Conservation (phyloP, 2,329 filamentous ascomycete species). For the Pestalotiopsis fici region DNA sequence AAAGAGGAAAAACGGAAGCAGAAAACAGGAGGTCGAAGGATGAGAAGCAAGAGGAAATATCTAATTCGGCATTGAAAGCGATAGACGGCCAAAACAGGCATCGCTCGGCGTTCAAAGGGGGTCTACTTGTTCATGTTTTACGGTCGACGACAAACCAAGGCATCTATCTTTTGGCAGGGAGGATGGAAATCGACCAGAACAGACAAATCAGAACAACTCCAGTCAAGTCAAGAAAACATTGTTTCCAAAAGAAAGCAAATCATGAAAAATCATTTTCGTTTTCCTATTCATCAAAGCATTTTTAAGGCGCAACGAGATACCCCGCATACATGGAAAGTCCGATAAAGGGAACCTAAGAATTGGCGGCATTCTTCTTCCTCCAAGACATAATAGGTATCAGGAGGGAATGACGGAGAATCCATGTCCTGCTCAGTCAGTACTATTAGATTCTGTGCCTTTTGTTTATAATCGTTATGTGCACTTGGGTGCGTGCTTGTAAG, state of each 20-base stretch:
- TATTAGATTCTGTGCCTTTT: too few species aligned
- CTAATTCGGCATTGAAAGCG: not conserved
- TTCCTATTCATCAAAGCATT: not conserved
- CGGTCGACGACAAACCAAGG: not conserved
- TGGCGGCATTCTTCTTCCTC: too few species aligned
- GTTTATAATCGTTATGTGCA: too few species aligned
- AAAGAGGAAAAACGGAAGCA: not conserved
- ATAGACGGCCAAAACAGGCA: constrained; percentile 1
- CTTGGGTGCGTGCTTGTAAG: too few species aligned
- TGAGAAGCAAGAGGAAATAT: not conserved
- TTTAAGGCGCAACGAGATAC: not conserved
- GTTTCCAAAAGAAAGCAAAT: not conserved
- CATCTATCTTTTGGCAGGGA: not conserved
- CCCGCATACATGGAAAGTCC: not conserved
- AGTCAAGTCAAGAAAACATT: not conserved
- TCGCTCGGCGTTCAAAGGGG: not conserved
- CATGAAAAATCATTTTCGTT: not conserved
- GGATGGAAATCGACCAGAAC: not conserved
- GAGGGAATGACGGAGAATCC: too few species aligned
- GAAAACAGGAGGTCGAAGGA: not conserved
- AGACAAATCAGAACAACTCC: not conserved
- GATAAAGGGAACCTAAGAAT: not conserved
- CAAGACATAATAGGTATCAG: too few species aligned
- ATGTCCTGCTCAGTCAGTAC: too few species aligned
- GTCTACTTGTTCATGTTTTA: not conserved